Evolutionary conservation across 768 basidiomycete genomes (phyloP).

Genomic region (Amanita polypyramis): DNA sequence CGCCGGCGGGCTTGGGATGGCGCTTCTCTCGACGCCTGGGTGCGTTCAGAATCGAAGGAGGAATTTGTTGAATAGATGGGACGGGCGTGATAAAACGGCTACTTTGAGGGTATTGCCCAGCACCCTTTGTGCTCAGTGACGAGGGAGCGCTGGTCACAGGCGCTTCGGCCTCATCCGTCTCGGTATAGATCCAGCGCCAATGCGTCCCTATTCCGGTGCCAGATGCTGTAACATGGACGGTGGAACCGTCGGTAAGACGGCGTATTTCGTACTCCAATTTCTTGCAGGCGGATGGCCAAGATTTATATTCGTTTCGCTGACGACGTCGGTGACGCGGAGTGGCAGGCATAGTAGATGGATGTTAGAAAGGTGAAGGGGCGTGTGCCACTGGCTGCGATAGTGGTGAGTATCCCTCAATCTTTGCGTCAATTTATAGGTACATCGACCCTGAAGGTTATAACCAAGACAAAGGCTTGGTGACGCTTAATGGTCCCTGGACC

Average conservation of each 20-base stretch:
- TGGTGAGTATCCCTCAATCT: background rate
- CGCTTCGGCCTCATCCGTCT: background rate
- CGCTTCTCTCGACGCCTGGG: constrained; percentile 3
- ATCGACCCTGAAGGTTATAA: background rate
- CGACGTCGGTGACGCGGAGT: background rate
- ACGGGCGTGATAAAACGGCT: background rate
- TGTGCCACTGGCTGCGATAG: background rate
- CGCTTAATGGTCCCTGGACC: too few relatives aligned
- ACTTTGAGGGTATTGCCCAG: background rate
- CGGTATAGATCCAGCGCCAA: constrained; percentile 2
- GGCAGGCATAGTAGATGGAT: background rate
- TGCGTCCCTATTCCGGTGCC: constrained; percentile 4
- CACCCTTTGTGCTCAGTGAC: background rate
- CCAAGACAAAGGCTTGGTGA: too few relatives aligned
- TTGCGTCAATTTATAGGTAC: background rate
- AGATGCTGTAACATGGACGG: background rate
- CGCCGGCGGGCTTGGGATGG: background rate
- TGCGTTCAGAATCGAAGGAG: constrained; percentile 1
- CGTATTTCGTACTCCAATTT: background rate
- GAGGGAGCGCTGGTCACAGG: background rate
- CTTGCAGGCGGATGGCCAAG: background rate
- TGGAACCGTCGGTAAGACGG: background rate
- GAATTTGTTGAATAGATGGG: background rate
- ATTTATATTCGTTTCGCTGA: background rate
- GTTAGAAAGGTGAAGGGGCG: background rate